Evolutionary conservation across 139 green algal genomes (phyloP).

Genomic region (Picochlorum sp.): DNA sequence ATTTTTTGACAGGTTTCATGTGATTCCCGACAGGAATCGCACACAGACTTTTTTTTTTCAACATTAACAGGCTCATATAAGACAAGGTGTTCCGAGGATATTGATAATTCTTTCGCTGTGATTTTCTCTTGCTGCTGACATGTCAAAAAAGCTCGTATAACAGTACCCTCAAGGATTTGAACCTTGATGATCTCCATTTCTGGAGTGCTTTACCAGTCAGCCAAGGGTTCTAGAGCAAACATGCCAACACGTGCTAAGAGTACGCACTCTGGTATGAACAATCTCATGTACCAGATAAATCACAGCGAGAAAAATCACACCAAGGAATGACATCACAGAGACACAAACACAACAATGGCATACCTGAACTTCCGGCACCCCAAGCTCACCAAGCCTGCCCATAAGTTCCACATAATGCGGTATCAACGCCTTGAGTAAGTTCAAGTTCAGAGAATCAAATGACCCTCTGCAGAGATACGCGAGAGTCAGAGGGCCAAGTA

Average conservation of each 20-base stretch:
- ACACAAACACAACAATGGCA: neutral
- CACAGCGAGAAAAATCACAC: neutral
- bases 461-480: slow-evolving; percentile 45
- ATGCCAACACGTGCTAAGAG: neutral
- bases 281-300: neutral
- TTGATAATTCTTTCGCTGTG: too few species aligned
- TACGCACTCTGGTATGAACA: neutral
- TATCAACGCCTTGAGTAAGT: slow-evolving; percentile 50
- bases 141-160: too few species aligned
- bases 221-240: neutral
- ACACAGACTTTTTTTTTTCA: neutral
- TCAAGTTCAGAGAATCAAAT: slow-evolving; percentile 64
- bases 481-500: slow-evolving; percentile 73
- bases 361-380: slow-evolving; percentile 40
- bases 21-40: neutral
- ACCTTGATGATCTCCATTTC: neutral
- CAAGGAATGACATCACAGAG: neutral
- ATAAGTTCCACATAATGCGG: too few species aligned
- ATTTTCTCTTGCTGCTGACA: too few species aligned
- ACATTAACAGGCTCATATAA: too few species aligned
- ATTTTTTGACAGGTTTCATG: too few species aligned
- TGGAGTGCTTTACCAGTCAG: neutral
- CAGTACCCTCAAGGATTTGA: slow-evolving; percentile 1
- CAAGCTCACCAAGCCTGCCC: slow-evolving; percentile 17
- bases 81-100: too few species aligned